Evolutionary conservation across 1,284 basidiomycete species (phyloP).

Genomic region (Singerocomus inundabilis): DNA sequence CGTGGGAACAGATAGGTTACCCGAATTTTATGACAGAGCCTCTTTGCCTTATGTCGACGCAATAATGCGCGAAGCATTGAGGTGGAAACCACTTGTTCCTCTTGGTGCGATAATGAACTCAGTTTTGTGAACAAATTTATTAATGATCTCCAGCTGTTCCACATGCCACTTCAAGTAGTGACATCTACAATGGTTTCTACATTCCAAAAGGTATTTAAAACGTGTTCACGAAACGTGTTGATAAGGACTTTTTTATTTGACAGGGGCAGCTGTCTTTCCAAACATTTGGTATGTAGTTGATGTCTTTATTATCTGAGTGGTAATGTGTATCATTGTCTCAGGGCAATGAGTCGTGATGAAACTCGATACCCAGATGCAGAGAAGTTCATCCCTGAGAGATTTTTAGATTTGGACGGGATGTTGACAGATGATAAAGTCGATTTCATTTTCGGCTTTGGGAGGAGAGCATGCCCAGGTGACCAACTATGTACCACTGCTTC

Average conservation of each 20-base stretch:
- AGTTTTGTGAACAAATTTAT: background rate
- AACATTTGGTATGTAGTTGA: slow-evolving; percentile 17
- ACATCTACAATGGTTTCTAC: slow-evolving; percentile 15
- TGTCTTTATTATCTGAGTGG: too few species aligned
- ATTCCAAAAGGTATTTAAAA: slow-evolving; percentile 21
- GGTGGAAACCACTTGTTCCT: slow-evolving; percentile 22
- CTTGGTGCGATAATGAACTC: too few species aligned
- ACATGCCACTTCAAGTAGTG: slow-evolving; percentile 3
- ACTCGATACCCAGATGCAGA: slow-evolving; percentile 17
- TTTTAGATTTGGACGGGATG: slow-evolving; percentile 11
- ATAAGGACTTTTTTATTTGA: background rate
- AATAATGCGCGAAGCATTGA: slow-evolving; percentile 36
- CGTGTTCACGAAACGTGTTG: background rate
- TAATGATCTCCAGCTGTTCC: slow-evolving; percentile 3
- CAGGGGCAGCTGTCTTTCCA: slow-evolving; percentile 11
- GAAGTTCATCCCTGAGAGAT: slow-evolving; percentile 20
- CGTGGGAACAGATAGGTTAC: slow-evolving; percentile 36
- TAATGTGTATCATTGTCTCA: background rate
- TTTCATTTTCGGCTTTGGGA: slow-evolving; percentile 20
- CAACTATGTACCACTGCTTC: too few species aligned
- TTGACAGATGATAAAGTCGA: slow-evolving; percentile 14
- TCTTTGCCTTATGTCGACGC: slow-evolving; percentile 37
- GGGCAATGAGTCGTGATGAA: slow-evolving; percentile 22
- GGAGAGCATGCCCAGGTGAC: slow-evolving; percentile 19
- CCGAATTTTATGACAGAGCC: slow-evolving; percentile 36